Conservation (phyloP, 768 basidiomycete genomes). For the Rhizopogon roseolus region DNA sequence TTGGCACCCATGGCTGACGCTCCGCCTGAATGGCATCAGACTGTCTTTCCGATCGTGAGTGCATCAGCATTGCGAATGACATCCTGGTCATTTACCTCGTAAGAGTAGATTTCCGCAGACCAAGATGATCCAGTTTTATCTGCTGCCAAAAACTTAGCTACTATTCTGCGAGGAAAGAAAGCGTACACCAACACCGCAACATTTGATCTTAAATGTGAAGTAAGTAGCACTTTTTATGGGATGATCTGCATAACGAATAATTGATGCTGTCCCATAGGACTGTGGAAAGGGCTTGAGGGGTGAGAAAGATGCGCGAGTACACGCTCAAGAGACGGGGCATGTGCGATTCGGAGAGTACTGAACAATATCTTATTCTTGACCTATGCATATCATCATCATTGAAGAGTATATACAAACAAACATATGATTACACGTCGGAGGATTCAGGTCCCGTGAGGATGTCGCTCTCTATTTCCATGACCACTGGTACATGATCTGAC, state of each 20-base stretch:
- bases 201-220: constrained; percentile 88
- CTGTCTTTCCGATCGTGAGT: constrained; percentile 63
- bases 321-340: constrained; percentile 87
- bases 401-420: background rate
- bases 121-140: constrained; percentile 51
- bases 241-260: constrained; percentile 1
- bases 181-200: constrained; percentile 91
- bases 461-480: constrained; percentile 63
- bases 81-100: background rate
- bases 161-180: constrained; percentile 65
- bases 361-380: constrained; percentile 12
- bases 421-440: background rate
- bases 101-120: constrained; percentile 21
- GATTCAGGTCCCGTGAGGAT: constrained; percentile 18
- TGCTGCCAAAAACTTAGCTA: constrained; percentile 70
- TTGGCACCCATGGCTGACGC: constrained; percentile 74
- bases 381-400: background rate
- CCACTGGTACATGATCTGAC: constrained; percentile 80
- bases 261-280: constrained; percentile 36
- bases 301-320: constrained; percentile 87
- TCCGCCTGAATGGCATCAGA: constrained; percentile 86
- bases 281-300: constrained; percentile 87
- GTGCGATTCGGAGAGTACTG: constrained; percentile 79
- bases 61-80: background rate
- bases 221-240: constrained; percentile 25